phyloP scores from a whole-genome alignment of 2,329 filamentous ascomycete species.

The Aureobasidium zeae region DNA sequence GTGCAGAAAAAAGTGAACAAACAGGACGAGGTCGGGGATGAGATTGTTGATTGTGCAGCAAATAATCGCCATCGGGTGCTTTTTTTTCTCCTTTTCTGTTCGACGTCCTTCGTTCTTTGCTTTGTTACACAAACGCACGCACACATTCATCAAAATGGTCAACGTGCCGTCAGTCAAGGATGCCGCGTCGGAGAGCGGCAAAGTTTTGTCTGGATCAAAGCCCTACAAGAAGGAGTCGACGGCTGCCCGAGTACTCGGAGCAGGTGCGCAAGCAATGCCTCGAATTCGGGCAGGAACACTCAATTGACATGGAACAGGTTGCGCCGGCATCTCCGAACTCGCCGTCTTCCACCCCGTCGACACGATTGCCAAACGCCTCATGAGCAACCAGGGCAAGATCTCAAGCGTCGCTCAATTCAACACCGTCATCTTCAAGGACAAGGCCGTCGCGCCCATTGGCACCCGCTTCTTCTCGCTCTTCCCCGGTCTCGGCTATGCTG shows the following conservation, averaged over 20 bases:
- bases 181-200: conserved; percentile 20
- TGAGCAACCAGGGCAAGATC: conserved; percentile 88
- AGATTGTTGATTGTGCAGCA: too few relatives aligned
- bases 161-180: conserved; percentile 20
- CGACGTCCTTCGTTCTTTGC: too few relatives aligned
- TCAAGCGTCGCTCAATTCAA: conserved; percentile 59
- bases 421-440: conserved; percentile 87
- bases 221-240: conserved; percentile 79
- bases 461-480: conserved; percentile 92
- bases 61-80: too few relatives aligned
- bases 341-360: conserved; percentile 93
- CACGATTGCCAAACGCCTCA: conserved; percentile 95
- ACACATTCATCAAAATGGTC: conserved; percentile 17
- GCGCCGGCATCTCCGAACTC: conserved; percentile 85
- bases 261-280: conserved; percentile 50
- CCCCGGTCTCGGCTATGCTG: conserved; percentile 92
- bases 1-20: too few relatives aligned
- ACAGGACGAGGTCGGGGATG: too few relatives aligned
- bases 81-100: too few relatives aligned
- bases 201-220: conserved; percentile 39
- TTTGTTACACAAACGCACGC: too few relatives aligned
- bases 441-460: conserved; percentile 58
- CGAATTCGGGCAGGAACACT: neutral
- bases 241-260: conserved; percentile 77
- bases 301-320: conserved; percentile 48